Percentiles rank a stretch among this genome's conserved stretches.
Conservation (phyloP, 2,329 filamentous ascomycete genomes). For the Exophiala sp. region DNA sequence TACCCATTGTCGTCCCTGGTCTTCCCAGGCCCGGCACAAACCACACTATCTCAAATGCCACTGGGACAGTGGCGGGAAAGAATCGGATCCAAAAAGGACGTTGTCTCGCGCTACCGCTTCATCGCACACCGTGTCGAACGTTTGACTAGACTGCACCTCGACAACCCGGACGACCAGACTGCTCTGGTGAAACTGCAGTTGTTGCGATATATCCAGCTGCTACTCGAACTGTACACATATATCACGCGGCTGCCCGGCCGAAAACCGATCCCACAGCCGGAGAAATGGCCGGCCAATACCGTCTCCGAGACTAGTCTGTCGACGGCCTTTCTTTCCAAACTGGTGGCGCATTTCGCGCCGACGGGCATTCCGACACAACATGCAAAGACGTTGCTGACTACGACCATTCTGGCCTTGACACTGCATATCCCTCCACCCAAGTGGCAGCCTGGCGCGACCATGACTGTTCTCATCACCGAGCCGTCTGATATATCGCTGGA, state of each 20-base stretch:
- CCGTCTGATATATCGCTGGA: slow-evolving; percentile 43
- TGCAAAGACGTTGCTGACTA: slow-evolving; percentile 41
- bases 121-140: slow-evolving; percentile 40
- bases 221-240: slow-evolving; percentile 41
- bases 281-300: slow-evolving; percentile 25
- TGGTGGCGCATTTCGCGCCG: slow-evolving; percentile 41
- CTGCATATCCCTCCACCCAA: slow-evolving; percentile 43
- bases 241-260: slow-evolving; percentile 35
- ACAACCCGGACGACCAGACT: slow-evolving; percentile 26
- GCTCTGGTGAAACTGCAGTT: slow-evolving; percentile 34
- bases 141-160: slow-evolving; percentile 37
- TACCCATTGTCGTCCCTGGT: slow-evolving; percentile 42
- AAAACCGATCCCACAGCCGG: slow-evolving; percentile 26
- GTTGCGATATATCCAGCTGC: slow-evolving; percentile 41
- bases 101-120: slow-evolving; percentile 39
- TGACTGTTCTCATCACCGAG: slow-evolving; percentile 36
- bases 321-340: slow-evolving; percentile 35
- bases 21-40: slow-evolving; percentile 35
- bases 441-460: slow-evolving; percentile 35
- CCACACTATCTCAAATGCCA: slow-evolving; percentile 40
- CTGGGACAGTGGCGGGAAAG: slow-evolving; percentile 41
- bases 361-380: slow-evolving; percentile 35
- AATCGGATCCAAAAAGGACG: slow-evolving; percentile 35
- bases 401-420: slow-evolving; percentile 43
- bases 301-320: slow-evolving; percentile 14